Percentiles rank a stretch among this genome's conserved stretches.
Evolutionary conservation across 2,329 filamentous ascomycete species (phyloP).

Genomic region (Penicillium verrucosum): DNA sequence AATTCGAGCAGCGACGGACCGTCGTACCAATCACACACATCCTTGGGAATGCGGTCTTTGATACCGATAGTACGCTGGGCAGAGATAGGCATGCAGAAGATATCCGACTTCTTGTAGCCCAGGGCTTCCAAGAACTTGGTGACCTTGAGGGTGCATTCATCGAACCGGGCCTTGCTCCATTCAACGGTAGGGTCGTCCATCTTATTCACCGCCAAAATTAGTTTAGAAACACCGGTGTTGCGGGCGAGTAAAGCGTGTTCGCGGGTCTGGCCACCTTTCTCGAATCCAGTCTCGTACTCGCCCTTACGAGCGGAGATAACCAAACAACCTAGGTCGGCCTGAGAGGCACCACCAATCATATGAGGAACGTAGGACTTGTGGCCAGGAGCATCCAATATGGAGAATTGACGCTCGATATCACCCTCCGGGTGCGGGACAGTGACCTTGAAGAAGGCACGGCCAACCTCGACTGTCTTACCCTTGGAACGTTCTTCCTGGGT

Average conservation of each 20-base stretch:
- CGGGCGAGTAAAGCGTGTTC: conserved; percentile 98
- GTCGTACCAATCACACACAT: conserved; percentile 75
- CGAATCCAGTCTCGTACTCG: conserved; percentile 98
- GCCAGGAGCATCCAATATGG: conserved; percentile 91
- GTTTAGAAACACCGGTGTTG: conserved; percentile 62
- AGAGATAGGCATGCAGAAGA: conserved; percentile 94
- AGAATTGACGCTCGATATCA: conserved; percentile 83
- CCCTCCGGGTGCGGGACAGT: conserved; percentile 35
- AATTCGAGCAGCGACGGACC: conserved; percentile 92
- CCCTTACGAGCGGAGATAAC: conserved; percentile 97
- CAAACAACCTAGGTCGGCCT: conserved; percentile 89
- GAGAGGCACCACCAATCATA: conserved; percentile 95
- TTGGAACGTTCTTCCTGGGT: conserved; percentile 95
- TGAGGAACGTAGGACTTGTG: conserved; percentile 98
- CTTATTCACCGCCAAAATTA: background rate
- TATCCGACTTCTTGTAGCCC: conserved; percentile 92
- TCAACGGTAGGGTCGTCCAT: conserved; percentile 98
- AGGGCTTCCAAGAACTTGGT: conserved; percentile 83
- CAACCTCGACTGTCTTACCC: conserved; percentile 97
- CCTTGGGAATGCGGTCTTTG: conserved; percentile 79
- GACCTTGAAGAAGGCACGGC: conserved; percentile 93
- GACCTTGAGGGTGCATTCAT: conserved; percentile 90
- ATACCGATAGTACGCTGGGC: conserved; percentile 83
- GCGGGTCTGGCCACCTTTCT: conserved; percentile 91
- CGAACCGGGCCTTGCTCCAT: conserved; percentile 90